Evolutionary conservation across 306 rosid species (phyloP).

Genomic region (Prosopis cineraria): DNA sequence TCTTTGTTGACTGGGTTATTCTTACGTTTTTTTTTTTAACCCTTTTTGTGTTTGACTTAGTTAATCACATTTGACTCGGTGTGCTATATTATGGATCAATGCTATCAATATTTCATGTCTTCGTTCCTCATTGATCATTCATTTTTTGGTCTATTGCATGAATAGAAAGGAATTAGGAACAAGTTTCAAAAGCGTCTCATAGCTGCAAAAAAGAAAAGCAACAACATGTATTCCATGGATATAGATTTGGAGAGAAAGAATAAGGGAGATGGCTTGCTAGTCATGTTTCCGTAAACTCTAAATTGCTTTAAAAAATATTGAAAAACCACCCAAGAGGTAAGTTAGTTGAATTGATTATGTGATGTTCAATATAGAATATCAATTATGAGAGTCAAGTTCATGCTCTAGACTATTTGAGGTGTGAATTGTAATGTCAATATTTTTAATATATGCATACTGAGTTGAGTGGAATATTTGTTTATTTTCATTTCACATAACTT

Average conservation of each 20-base stretch:
- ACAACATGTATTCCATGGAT: constrained; percentile 79
- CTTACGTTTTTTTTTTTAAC: too few species aligned
- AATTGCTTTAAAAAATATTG: constrained; percentile 61
- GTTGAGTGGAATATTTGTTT: too few species aligned
- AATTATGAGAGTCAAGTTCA: too few species aligned
- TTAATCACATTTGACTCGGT: constrained; percentile 16
- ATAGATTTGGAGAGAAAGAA: constrained; percentile 73
- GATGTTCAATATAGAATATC: too few species aligned
- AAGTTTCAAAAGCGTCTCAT: constrained; percentile 80
- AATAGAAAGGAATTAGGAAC: constrained; percentile 91
- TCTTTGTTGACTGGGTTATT: constrained; percentile 21
- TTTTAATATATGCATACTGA: too few species aligned
- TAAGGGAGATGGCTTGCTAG: constrained; percentile 79
- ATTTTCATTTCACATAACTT: too few species aligned
- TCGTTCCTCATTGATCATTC: constrained; percentile 23
- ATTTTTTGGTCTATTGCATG: constrained; percentile 54
- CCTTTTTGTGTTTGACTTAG: background rate
- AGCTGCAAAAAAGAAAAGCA: constrained; percentile 91
- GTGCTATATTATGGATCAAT: constrained; percentile 15
- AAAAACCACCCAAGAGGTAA: constrained; percentile 64
- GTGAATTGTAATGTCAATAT: too few species aligned
- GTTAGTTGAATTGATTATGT: constrained; percentile 29
- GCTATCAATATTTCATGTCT: constrained; percentile 5
- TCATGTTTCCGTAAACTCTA: constrained; percentile 71
- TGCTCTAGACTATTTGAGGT: too few species aligned